Percentiles rank a stretch among this genome's conserved stretches.
Conservation (phyloP, 1,284 basidiomycete genomes). For the Melampsora abietis-canadensis region DNA sequence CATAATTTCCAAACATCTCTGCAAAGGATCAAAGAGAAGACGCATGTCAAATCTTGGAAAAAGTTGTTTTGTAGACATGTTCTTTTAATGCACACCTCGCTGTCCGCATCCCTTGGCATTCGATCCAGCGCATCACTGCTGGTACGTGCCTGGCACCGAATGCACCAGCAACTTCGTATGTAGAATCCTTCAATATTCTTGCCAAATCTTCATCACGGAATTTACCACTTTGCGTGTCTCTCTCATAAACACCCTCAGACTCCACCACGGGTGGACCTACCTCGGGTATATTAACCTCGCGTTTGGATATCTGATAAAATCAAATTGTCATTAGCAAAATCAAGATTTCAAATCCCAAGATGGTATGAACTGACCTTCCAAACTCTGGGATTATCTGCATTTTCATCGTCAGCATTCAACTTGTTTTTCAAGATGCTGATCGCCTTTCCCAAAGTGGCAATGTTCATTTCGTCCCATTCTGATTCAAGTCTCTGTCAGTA, state of each 20-base stretch:
- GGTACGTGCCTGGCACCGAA: slow-evolving; percentile 31
- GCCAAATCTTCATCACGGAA: slow-evolving; percentile 40
- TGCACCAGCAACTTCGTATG: slow-evolving; percentile 35
- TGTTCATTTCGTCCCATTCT: slow-evolving; percentile 36
- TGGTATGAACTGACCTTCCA: slow-evolving; percentile 23
- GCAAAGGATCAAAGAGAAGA: neutral
- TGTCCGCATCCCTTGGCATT: slow-evolving; percentile 43
- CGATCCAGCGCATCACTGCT: slow-evolving; percentile 29
- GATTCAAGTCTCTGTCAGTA: neutral
- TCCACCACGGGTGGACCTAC: slow-evolving; percentile 8
- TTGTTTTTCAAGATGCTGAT: slow-evolving; percentile 22
- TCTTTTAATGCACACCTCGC: slow-evolving; percentile 15
- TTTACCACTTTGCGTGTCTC: slow-evolving; percentile 25
- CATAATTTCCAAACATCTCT: slow-evolving; percentile 42
- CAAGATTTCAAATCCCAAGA: neutral
- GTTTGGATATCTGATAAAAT: slow-evolving; percentile 24
- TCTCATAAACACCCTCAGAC: slow-evolving; percentile 25
- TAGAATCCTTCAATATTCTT: slow-evolving; percentile 23
- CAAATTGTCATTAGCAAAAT: neutral
- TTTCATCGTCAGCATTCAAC: slow-evolving; percentile 21
- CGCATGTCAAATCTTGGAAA: neutral
- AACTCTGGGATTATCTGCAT: slow-evolving; percentile 4
- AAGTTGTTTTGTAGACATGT: neutral
- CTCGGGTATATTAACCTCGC: slow-evolving; percentile 11
- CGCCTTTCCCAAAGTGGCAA: slow-evolving; percentile 10